Evolutionary conservation across 257 asterid species (phyloP), one percentile per base, ranked within the genome.

Genomic region (Avicennia marina): DNA sequence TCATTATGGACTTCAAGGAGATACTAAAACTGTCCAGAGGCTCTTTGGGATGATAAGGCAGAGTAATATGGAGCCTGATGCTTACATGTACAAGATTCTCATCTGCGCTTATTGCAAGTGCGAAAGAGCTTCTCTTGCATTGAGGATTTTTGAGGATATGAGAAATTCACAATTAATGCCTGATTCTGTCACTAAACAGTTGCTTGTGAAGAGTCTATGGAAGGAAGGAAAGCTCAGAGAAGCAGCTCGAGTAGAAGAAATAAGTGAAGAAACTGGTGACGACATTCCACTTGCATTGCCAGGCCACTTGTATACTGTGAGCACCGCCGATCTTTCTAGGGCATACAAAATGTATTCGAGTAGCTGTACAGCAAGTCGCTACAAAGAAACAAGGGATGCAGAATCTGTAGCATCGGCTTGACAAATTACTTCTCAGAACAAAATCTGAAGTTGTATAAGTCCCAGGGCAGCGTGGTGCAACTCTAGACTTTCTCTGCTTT

Each of bases 191-290:
- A 76, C 98, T 5, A 86, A 88, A 58, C 76, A 83, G 29, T 63
- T 81, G 50, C 90, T 91, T 3, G 95, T 91, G 55, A 91, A 80
- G 75, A 83, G 94, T 63, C 74, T 91, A 15, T 88, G 97, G 98
- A 85, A 81, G 68, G 97, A 88, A 75, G 95, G 97, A 2, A 88
- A 83, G 78, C 80, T 93, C 29, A 77, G 95, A 66, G 95, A 91
- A 67, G 97, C 97, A 9, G 98, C 94, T 62, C 78, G 67, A n/a
- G 95, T 91, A 4, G 94, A 83, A 73, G 95, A 86, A 78, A 77
- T 66, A 50, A 74, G 76, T 4, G 95, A 83, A 68, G 86, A 72
- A 69, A 60, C 38, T 46, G 71, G 62, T 18, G 74, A 45, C 16
- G 62, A 47, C 50, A 73, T 81, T 49, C 96, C 88, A 13, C 62